Evolutionary conservation across 345 rosid species (phyloP).

Genomic region (Gossypium raimondii): DNA sequence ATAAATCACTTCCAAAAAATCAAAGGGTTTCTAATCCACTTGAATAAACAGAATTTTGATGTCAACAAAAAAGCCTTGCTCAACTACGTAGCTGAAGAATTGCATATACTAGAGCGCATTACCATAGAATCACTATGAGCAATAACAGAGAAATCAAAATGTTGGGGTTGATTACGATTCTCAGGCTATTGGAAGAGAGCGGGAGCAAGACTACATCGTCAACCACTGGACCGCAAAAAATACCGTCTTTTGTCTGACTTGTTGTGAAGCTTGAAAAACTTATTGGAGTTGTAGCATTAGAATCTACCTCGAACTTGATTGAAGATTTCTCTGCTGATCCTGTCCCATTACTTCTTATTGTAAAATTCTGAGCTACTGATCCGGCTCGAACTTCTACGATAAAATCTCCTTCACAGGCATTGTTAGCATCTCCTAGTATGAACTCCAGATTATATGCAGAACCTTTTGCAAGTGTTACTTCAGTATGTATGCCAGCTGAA

Average conservation of each 20-base stretch:
- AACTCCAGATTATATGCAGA: slow-evolving; percentile 44
- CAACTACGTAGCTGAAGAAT: not conserved
- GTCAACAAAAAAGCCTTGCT: not conserved
- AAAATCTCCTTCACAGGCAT: slow-evolving; percentile 39
- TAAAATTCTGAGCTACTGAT: slow-evolving; percentile 32
- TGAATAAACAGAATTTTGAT: not conserved
- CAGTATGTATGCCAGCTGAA: slow-evolving; percentile 45
- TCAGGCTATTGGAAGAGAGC: slow-evolving; percentile 28
- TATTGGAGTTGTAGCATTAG: slow-evolving; percentile 31
- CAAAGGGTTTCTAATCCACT: not conserved
- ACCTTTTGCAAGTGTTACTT: slow-evolving; percentile 31
- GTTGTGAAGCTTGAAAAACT: slow-evolving; percentile 45
- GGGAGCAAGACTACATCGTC: slow-evolving; percentile 43
- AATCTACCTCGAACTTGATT: slow-evolving; percentile 40
- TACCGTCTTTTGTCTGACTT: slow-evolving; percentile 42
- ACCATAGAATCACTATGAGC: slow-evolving; percentile 28
- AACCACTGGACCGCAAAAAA: slow-evolving; percentile 52
- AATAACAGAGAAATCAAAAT: slow-evolving; percentile 27
- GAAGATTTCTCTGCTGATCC: slow-evolving; percentile 40
- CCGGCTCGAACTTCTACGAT: slow-evolving; percentile 45
- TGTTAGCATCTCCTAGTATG: slow-evolving; percentile 47
- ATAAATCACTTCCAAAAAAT: no score
- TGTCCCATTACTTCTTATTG: slow-evolving; percentile 42
- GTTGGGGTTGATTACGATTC: slow-evolving; percentile 28
- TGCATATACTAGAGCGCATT: not conserved